Percentiles rank a stretch among this genome's conserved stretches.
phyloP scores from a whole-genome alignment of 768 basidiomycete species.

The Leccinum subtestaceum region DNA sequence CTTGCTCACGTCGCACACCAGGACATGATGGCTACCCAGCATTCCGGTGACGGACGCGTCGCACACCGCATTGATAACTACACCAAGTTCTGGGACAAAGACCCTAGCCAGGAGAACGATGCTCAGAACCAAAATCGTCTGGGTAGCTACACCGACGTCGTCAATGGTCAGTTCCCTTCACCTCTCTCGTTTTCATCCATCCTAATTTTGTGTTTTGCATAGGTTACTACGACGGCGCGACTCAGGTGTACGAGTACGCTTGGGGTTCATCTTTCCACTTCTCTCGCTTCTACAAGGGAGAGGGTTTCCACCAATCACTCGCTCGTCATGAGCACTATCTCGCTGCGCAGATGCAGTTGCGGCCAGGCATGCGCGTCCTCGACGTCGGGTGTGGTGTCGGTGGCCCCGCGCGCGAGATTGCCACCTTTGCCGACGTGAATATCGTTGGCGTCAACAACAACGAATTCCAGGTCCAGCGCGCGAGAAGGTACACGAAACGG shows the following conservation, averaged over 20 bases:
- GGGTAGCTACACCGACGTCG: constrained; percentile 85
- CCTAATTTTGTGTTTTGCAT: not conserved
- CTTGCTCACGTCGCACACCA: not conserved
- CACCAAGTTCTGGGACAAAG: constrained; percentile 89
- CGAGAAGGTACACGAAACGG: constrained; percentile 73
- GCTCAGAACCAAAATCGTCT: constrained; percentile 70
- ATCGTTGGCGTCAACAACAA: constrained; percentile 95
- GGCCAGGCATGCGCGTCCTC: constrained; percentile 91
- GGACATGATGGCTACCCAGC: constrained; percentile 24
- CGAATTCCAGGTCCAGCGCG: constrained; percentile 89
- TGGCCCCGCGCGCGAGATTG: constrained; percentile 94
- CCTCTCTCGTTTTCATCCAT: not conserved
- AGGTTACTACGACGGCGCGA: constrained; percentile 98
- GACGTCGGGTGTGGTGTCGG: constrained; percentile 99
- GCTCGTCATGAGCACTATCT: constrained; percentile 99
- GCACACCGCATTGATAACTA: constrained; percentile 77
- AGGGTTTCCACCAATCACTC: constrained; percentile 62
- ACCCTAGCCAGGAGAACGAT: constrained; percentile 63
- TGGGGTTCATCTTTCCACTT: constrained; percentile 95
- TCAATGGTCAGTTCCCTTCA: constrained; percentile 66
- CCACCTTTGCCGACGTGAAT: constrained; percentile 80
- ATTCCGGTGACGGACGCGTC: constrained; percentile 54
- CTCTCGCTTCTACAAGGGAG: constrained; percentile 94
- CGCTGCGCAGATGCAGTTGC: constrained; percentile 77
- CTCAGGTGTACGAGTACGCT: constrained; percentile 92